These are phyloP conservation scores for Persicaria tinctoria DNA, from an alignment of 148 eudicot genomes.

Conservation along the genomic window DNA sequence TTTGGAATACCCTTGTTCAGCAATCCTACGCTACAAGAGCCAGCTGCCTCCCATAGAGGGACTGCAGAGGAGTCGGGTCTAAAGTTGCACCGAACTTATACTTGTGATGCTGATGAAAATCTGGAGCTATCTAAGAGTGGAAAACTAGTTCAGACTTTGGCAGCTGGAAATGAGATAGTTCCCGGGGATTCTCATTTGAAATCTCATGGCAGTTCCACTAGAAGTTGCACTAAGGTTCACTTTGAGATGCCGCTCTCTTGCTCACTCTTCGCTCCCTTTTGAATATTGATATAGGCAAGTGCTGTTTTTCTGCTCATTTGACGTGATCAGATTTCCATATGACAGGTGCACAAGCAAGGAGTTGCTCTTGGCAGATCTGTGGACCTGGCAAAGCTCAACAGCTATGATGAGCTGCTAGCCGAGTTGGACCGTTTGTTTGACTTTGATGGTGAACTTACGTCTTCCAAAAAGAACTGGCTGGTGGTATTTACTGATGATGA, in stretches of 20 bases:
- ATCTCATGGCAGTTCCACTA: slow-evolving; percentile 46
- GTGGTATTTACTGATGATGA: slow-evolving; percentile 91
- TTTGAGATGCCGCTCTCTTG: neutral
- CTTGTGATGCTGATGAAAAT: slow-evolving; percentile 36
- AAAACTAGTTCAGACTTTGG: slow-evolving; percentile 32
- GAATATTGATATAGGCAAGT: neutral
- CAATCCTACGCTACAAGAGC: slow-evolving; percentile 28
- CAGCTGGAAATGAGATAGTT: slow-evolving; percentile 15
- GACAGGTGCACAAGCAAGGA: slow-evolving; percentile 96
- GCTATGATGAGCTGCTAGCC: slow-evolving; percentile 67
- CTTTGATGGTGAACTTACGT: slow-evolving; percentile 69
- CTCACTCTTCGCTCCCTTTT: neutral
- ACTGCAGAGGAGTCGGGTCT: slow-evolving; percentile 24
- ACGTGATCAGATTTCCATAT: neutral
- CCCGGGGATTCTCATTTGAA: slow-evolving; percentile 43
- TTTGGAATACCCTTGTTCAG: slow-evolving; percentile 70
- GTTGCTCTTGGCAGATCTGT: slow-evolving; percentile 91
- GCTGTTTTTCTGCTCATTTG: neutral
- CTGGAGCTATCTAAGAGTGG: slow-evolving; percentile 42
- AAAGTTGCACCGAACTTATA: slow-evolving; percentile 24
- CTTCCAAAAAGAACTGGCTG: slow-evolving; percentile 65
- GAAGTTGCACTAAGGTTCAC: slow-evolving; percentile 93
- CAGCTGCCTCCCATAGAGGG: slow-evolving; percentile 24
- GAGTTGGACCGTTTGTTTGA: slow-evolving; percentile 81
- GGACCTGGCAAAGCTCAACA: slow-evolving; percentile 75